These are phyloP conservation scores for Paulownia fortunei DNA, from an alignment of 257 asterid genomes.

Conservation along the genomic window DNA sequence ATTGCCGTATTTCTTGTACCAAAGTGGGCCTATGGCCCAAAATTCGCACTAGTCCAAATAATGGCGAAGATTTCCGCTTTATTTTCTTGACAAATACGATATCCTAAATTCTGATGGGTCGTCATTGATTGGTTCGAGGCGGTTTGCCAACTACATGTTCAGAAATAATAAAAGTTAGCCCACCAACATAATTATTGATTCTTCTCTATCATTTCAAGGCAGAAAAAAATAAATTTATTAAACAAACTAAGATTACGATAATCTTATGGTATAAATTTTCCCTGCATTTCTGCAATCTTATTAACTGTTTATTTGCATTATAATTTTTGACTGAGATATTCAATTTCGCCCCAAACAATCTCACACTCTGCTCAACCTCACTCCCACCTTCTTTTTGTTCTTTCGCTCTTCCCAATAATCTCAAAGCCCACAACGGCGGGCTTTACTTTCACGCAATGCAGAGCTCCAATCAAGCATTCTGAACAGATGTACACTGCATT, in stretches of 20 bases:
- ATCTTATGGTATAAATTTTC: too few relatives aligned
- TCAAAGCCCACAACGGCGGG: neutral
- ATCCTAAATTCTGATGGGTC: neutral
- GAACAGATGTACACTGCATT: neutral
- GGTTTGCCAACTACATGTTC: neutral
- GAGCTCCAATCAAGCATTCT: neutral
- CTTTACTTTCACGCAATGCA: neutral
- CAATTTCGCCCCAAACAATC: too few relatives aligned
- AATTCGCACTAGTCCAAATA: neutral
- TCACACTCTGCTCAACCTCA: neutral
- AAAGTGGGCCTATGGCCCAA: neutral
- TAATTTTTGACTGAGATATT: too few relatives aligned
- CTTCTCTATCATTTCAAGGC: neutral
- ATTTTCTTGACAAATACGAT: too few relatives aligned
- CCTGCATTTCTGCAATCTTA: neutral
- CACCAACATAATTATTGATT: neutral
- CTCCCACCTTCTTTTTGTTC: neutral
- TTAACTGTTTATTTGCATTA: too few relatives aligned
- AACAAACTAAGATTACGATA: too few relatives aligned
- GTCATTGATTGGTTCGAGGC: neutral
- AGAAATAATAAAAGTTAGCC: neutral
- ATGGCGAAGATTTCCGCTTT: too few relatives aligned
- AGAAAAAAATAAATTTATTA: neutral
- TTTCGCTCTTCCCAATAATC: neutral
- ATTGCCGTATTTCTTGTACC: neutral